Conservation (phyloP, 495 filamentous ascomycete species). For the Clohesyomyces aquaticus region DNA sequence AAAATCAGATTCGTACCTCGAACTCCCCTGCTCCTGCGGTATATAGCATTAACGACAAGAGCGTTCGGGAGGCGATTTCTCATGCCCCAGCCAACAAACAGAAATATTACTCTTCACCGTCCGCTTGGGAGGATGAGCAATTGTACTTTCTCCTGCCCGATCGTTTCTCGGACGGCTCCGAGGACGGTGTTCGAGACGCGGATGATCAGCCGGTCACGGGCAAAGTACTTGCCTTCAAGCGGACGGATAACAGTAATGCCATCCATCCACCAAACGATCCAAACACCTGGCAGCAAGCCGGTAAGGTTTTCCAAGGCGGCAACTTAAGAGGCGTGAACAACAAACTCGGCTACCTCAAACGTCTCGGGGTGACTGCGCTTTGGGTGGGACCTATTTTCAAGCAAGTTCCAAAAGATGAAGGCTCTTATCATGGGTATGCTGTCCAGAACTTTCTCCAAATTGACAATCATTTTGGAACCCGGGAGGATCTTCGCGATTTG, state of each 20-base stretch:
- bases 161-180: slow-evolving; percentile 36
- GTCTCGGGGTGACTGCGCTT: slow-evolving; percentile 34
- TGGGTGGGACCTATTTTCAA: slow-evolving; percentile 43
- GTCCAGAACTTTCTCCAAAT: slow-evolving; percentile 40
- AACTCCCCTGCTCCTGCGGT: neutral
- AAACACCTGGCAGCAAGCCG: slow-evolving; percentile 23
- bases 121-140: slow-evolving; percentile 40
- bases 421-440: slow-evolving; percentile 40
- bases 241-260: slow-evolving; percentile 22
- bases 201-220: slow-evolving; percentile 1
- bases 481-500: slow-evolving; percentile 35
- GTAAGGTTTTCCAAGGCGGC: slow-evolving; percentile 31
- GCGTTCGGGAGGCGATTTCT: neutral
- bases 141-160: slow-evolving; percentile 42
- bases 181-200: slow-evolving; percentile 19
- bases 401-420: slow-evolving; percentile 34
- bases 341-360: slow-evolving; percentile 41
- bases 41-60: neutral
- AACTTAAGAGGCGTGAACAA: slow-evolving; percentile 30
- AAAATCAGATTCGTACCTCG: neutral
- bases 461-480: slow-evolving; percentile 36
- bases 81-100: neutral
- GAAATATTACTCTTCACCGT: slow-evolving; percentile 28
- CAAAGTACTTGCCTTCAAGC: slow-evolving; percentile 11
- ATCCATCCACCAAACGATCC: slow-evolving; percentile 4